Evolutionary conservation across 495 filamentous ascomycete species (phyloP), one percentile per base, ranked within the genome.

Genomic region (Neurospora terricola): DNA sequence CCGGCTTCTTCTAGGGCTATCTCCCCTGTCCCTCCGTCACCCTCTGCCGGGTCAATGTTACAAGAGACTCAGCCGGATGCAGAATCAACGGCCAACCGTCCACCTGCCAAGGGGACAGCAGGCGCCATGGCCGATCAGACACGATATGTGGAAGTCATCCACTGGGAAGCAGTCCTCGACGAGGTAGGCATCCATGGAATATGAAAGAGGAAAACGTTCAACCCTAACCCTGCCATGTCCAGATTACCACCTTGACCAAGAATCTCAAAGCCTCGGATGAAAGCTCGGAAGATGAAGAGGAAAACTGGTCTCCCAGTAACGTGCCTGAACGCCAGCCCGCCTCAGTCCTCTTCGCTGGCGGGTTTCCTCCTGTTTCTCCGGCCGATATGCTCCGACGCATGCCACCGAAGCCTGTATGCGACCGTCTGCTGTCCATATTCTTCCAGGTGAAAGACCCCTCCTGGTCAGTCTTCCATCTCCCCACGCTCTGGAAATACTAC

Each of bases 151-250:
- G 83, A 88, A 69, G 78, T 81, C 37, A 80, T 81, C 3, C 81
- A 87, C 73, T 88, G 85, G 86, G 83, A 84, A 43, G 82, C 84
- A 23, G 85, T 88, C 66, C 76, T 86, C 6, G 82, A 86, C 70
- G 86, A 88, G 34, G 34, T 34, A 34, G 34, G 34, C 34, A 34
- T 34, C 34, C 34, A 34, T 34, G 34, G 34, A 34, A 34, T 34
- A 34, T 34, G 34, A 34, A 34, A 34, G 34, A 34, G 34, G 34
- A 34, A 34, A 34, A 34, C 34, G 34, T 34, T 34, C 34, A 34
- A 34, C 34, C 34, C 34, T 34, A 34, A 34, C 34, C 34, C 34
- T 34, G 34, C 34, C 34, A 34, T 34, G 4, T 34, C 34, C 34
- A 34, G 78, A 80, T 78, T 72, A 79, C 71, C 43, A 78, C 59